Evolutionary conservation across 768 basidiomycete species (phyloP).

Genomic region (Termitomyces titanicus): DNA sequence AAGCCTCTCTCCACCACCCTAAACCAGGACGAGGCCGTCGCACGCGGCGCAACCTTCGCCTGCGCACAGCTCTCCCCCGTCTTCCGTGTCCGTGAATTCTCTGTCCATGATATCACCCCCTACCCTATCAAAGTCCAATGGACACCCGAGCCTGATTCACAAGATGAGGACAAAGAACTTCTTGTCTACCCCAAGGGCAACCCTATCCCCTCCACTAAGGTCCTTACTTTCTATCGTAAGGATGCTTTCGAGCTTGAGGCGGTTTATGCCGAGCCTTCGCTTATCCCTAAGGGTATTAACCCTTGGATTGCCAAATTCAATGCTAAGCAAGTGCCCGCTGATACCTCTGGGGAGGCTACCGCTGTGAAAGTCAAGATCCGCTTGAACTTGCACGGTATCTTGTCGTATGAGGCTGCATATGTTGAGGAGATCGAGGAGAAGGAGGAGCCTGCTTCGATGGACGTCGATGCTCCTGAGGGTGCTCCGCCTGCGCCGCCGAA

Average conservation of each 20-base stretch:
- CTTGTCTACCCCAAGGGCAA: conserved; percentile 88
- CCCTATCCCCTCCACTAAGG: conserved; percentile 87
- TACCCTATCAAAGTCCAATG: conserved; percentile 93
- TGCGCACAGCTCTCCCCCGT: conserved; percentile 97
- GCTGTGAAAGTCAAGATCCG: conserved; percentile 90
- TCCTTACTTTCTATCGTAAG: conserved; percentile 91
- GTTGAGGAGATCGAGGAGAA: conserved; percentile 79
- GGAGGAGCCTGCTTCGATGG: conserved; percentile 70
- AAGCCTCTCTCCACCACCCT: conserved; percentile 88
- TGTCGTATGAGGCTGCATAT: conserved; percentile 86
- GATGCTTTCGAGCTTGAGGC: conserved; percentile 88
- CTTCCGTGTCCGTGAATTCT: conserved; percentile 97
- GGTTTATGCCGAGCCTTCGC: conserved; percentile 67
- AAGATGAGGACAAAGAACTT: conserved; percentile 89
- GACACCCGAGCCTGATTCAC: conserved; percentile 69
- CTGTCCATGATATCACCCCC: conserved; percentile 77
- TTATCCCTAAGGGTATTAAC: conserved; percentile 76
- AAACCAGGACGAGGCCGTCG: conserved; percentile 97
- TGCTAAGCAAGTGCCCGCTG: conserved; percentile 74
- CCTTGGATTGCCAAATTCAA: conserved; percentile 82
- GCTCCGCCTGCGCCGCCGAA: conserved; percentile 53
- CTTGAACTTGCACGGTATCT: conserved; percentile 79
- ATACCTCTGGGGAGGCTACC: conserved; percentile 67
- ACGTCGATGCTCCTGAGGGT: conserved; percentile 47
- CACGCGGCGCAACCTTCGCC: conserved; percentile 93